Conservation (phyloP, 768 basidiomycete genomes). For the Bullera alba region DNA sequence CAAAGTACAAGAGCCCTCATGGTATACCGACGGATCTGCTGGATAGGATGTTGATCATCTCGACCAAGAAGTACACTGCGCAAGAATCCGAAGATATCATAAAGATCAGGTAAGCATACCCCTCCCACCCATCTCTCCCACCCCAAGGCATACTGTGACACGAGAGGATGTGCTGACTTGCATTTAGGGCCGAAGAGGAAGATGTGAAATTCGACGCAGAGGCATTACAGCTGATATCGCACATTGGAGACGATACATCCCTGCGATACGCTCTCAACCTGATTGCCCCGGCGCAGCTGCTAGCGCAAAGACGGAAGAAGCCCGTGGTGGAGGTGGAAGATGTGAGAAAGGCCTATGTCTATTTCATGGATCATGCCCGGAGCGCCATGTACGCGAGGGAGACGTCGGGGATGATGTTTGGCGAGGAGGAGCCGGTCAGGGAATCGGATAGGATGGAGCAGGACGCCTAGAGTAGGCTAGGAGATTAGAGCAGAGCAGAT, state of each 20-base stretch:
- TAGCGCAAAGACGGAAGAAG: slow-evolving; percentile 71
- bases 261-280: slow-evolving; percentile 89
- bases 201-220: slow-evolving; percentile 74
- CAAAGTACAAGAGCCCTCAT: slow-evolving; percentile 88
- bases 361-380: slow-evolving; percentile 45
- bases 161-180: not conserved
- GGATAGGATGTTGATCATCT: slow-evolving; percentile 92
- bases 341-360: slow-evolving; percentile 67
- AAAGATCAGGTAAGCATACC: slow-evolving; percentile 65
- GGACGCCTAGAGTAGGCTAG: too few relatives aligned
- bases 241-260: slow-evolving; percentile 83
- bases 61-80: slow-evolving; percentile 73
- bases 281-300: slow-evolving; percentile 82
- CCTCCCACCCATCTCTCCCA: not conserved
- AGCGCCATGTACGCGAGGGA: slow-evolving; percentile 44
- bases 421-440: slow-evolving; percentile 32
- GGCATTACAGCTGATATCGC: slow-evolving; percentile 70
- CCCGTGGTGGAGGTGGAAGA: slow-evolving; percentile 79
- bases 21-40: slow-evolving; percentile 90
- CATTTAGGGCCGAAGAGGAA: slow-evolving; percentile 77
- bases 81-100: slow-evolving; percentile 88
- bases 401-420: slow-evolving; percentile 46
- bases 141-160: not conserved
- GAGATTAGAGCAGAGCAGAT: too few relatives aligned
- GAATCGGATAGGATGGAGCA: not conserved